A percentile compares a stretch with the other conserved stretches of the same genome.
Conservation (phyloP, 139 green algal species). For the Deuterostichococcus epilithicus region DNA sequence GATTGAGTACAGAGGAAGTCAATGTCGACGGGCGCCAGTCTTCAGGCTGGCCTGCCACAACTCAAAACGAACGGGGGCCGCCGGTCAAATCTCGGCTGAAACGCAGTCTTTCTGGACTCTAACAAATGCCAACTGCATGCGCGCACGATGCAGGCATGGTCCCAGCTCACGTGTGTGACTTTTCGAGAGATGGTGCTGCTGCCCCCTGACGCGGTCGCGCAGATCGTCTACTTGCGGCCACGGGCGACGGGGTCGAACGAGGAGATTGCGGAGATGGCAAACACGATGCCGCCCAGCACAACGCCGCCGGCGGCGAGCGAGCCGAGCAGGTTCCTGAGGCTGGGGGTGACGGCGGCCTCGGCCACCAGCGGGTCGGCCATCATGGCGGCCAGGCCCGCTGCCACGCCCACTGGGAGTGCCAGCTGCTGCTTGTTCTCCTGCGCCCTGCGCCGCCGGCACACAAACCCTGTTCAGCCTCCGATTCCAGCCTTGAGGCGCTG, state of each 20-base stretch:
- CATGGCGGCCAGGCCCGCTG: slow-evolving; percentile 42
- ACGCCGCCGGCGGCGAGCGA: slow-evolving; percentile 80
- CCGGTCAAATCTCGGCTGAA: not conserved
- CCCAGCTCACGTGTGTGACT: too few relatives aligned
- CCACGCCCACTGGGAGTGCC: slow-evolving; percentile 57
- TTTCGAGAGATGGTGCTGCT: too few relatives aligned
- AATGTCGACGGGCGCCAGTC: not conserved
- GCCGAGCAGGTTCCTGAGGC: slow-evolving; percentile 90
- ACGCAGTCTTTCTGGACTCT: not conserved
- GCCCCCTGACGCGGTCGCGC: not conserved
- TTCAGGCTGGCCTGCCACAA: not conserved
- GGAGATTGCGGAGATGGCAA: slow-evolving; percentile 78
- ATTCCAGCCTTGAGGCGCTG: too few relatives aligned
- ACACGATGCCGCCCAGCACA: slow-evolving; percentile 78
- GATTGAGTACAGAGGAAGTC: not conserved
- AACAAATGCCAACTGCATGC: not conserved
- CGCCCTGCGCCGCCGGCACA: slow-evolving; percentile 35
- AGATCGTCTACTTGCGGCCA: not conserved
- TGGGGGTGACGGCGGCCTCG: slow-evolving; percentile 82
- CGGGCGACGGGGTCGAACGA: slow-evolving; percentile 75
- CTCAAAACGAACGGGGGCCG: not conserved
- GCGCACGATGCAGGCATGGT: not conserved
- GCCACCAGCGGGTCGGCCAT: slow-evolving; percentile 65
- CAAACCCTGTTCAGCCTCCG: not conserved
- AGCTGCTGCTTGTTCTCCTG: slow-evolving; percentile 37